These are phyloP conservation scores for Ganoderma sinense DNA, from an alignment of 1,284 basidiomycete genomes.

Conservation along the genomic window DNA sequence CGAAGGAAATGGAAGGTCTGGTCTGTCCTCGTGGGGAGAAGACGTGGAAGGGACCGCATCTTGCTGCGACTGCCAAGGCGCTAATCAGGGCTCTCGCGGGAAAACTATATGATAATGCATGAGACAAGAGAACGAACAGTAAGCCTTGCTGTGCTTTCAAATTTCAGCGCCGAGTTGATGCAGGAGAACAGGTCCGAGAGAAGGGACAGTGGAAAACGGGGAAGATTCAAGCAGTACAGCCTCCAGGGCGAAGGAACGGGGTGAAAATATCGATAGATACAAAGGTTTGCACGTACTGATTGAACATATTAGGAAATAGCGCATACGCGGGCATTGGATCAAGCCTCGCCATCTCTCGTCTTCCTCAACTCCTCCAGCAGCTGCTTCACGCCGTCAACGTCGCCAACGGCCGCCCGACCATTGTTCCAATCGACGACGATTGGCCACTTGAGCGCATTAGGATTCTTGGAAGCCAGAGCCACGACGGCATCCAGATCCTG, in stretches of 20 bases:
- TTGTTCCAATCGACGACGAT: constrained; percentile 81
- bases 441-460: constrained; percentile 67
- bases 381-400: constrained; percentile 68
- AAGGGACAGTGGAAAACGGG: background rate
- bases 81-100: background rate
- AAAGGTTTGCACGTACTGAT: background rate
- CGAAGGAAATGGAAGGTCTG: background rate
- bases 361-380: constrained; percentile 71
- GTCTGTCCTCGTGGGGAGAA: background rate
- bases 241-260: background rate
- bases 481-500: constrained; percentile 53
- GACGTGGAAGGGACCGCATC: background rate
- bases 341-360: constrained; percentile 65
- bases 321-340: background rate
- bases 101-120: too few relatives aligned
- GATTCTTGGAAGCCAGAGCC: constrained; percentile 60
- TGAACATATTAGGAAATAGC: background rate
- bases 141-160: background rate
- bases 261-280: background rate
- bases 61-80: background rate
- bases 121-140: background rate
- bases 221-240: background rate
- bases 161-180: background rate
- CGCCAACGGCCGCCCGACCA: constrained; percentile 70
- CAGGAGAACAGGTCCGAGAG: background rate